A percentile compares a stretch with the other conserved stretches of the same genome.
phyloP scores from a whole-genome alignment of 176 grass and related monocot genomes.

The Musa troglodytarum region DNA sequence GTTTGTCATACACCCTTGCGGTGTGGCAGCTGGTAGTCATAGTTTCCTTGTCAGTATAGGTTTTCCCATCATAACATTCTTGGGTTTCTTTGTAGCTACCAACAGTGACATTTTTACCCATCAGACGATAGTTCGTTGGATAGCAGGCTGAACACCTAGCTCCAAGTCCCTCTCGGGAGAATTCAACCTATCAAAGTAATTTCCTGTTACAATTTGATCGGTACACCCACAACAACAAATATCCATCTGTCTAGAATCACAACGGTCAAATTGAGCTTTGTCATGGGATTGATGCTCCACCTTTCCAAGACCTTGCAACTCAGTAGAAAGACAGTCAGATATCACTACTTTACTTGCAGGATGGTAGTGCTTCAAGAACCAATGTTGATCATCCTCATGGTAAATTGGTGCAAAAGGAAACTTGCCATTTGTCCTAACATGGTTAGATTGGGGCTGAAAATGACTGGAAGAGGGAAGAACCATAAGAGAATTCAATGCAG shows the following conservation, averaged over 20 bases:
- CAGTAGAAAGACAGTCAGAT: conserved; percentile 31
- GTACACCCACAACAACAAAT: conserved; percentile 22
- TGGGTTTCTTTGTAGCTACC: conserved; percentile 40
- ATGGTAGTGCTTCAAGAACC: conserved; percentile 24
- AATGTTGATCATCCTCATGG: conserved; percentile 35
- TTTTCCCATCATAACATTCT: conserved; percentile 28
- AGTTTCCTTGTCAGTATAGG: conserved; percentile 25
- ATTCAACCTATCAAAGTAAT: conserved; percentile 9
- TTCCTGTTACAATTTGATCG: conserved; percentile 18
- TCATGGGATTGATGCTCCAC: conserved; percentile 27
- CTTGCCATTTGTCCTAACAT: conserved; percentile 30
- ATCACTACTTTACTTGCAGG: conserved; percentile 18
- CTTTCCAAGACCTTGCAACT: conserved; percentile 37
- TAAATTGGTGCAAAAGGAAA: conserved; percentile 27
- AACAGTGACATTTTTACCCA: conserved; percentile 73
- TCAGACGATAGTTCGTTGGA: conserved; percentile 63
- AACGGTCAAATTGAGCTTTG: conserved; percentile 15
- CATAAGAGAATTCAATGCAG: conserved; percentile 19
- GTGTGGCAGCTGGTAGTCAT: conserved; percentile 3
- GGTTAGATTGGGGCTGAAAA: conserved; percentile 8
- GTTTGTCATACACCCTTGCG: neutral
- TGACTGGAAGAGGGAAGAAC: conserved; percentile 23
- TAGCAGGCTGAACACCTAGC: conserved; percentile 25
- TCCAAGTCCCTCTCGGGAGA: conserved; percentile 27
- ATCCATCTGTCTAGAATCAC: conserved; percentile 12